Percentiles rank a stretch among this genome's conserved stretches.
phyloP scores from a whole-genome alignment of 176 grass and related monocot species.

The Carex pumila region DNA sequence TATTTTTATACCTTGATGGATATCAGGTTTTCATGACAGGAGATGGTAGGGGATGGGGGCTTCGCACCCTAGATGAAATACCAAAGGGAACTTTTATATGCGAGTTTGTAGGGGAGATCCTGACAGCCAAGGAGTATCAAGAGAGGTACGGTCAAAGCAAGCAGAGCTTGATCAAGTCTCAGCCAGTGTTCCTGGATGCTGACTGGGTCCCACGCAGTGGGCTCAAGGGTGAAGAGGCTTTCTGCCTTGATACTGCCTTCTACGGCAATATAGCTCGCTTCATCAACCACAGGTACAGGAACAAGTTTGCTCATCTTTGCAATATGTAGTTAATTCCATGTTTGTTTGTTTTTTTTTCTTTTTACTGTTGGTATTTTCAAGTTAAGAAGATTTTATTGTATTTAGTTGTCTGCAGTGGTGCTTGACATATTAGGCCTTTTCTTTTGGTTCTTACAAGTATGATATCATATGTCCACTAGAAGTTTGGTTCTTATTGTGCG shows the following conservation, averaged over 20 bases:
- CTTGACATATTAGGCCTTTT: not conserved
- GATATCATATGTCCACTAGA: not conserved
- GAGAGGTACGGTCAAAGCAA: conserved; percentile 35
- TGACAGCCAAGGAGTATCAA: conserved; percentile 55
- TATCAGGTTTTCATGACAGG: conserved; percentile 57
- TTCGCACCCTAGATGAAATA: conserved; percentile 49
- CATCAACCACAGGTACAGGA: conserved; percentile 62
- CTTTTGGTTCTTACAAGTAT: not conserved
- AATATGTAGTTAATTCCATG: not conserved
- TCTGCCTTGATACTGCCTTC: conserved; percentile 62
- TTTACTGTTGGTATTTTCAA: not conserved
- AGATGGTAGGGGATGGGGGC: conserved; percentile 70
- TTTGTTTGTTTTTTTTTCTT: not conserved
- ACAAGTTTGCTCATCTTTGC: not conserved
- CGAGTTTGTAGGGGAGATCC: conserved; percentile 66
- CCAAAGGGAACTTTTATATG: conserved; percentile 79
- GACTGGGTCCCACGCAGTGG: conserved; percentile 37
- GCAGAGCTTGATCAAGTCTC: conserved; percentile 35
- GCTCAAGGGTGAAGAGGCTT: conserved; percentile 50
- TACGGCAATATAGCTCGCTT: conserved; percentile 72
- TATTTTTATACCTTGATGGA: not conserved
- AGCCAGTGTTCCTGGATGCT: conserved; percentile 62
- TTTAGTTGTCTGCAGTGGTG: not conserved
- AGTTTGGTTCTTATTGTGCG: not conserved
- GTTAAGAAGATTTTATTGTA: not conserved